Percentiles rank a stretch among this genome's conserved stretches.
Conservation (phyloP, 306 rosid genomes). For the Sesbania bispinosa region DNA sequence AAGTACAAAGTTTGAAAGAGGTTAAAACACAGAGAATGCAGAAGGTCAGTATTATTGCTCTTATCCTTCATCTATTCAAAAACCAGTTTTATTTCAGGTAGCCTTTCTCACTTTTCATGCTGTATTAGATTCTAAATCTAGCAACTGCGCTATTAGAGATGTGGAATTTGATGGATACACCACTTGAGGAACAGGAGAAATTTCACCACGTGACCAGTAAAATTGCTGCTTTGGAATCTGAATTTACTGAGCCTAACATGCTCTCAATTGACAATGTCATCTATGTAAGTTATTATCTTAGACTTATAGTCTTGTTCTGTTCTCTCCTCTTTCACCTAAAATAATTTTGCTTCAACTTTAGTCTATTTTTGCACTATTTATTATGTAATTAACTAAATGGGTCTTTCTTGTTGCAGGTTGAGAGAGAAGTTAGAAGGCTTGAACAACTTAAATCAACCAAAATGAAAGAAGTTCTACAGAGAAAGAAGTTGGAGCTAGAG, state of each 20-base stretch:
- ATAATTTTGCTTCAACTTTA: too few species aligned
- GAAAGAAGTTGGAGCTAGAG: conserved; percentile 62
- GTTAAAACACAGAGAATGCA: conserved; percentile 60
- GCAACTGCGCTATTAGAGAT: conserved; percentile 57
- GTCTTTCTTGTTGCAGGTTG: conserved; percentile 45
- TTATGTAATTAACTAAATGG: background rate
- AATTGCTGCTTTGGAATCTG: conserved; percentile 58
- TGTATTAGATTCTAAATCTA: conserved; percentile 54
- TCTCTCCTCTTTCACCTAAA: background rate
- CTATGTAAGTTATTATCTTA: conserved; percentile 39
- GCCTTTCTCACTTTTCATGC: conserved; percentile 6
- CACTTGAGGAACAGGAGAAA: conserved; percentile 50
- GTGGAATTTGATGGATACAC: conserved; percentile 81
- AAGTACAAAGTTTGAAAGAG: conserved; percentile 46
- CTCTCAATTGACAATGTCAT: conserved; percentile 51
- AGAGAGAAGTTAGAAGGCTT: conserved; percentile 68
- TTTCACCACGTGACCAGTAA: conserved; percentile 59
- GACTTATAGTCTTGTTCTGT: background rate
- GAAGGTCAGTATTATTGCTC: conserved; percentile 40
- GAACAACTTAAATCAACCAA: conserved; percentile 64
- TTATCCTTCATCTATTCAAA: background rate
- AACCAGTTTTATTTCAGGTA: background rate
- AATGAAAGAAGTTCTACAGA: conserved; percentile 57
- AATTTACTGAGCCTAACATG: conserved; percentile 53
- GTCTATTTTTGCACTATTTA: background rate